phyloP scores from a whole-genome alignment of 495 filamentous ascomycete genomes.

The Penicillium psychrofluorescens region DNA sequence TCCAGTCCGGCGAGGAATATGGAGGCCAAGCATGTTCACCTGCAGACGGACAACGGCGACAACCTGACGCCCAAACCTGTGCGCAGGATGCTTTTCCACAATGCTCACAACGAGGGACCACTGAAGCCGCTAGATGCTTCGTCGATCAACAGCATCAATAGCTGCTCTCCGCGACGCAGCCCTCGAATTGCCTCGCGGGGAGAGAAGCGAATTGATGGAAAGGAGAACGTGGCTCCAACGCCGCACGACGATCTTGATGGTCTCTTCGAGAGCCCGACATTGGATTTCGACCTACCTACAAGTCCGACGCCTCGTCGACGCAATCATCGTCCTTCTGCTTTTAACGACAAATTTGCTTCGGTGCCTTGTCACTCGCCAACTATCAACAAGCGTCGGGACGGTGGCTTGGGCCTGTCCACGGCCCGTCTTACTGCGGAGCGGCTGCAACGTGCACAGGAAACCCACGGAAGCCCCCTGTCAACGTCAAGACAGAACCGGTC shows the following conservation, averaged over 20 bases:
- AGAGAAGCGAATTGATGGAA: slow-evolving; percentile 29
- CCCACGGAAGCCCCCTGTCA: slow-evolving; percentile 14
- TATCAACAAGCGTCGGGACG: slow-evolving; percentile 18
- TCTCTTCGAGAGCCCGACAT: slow-evolving; percentile 48
- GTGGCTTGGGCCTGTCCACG: slow-evolving; percentile 14
- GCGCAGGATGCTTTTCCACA: slow-evolving; percentile 72
- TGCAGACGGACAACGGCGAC: slow-evolving; percentile 32
- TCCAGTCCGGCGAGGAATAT: slow-evolving; percentile 62
- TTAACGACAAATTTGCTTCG: slow-evolving; percentile 40
- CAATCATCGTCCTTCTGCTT: slow-evolving; percentile 33
- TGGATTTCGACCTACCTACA: slow-evolving; percentile 43
- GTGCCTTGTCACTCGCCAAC: slow-evolving; percentile 30
- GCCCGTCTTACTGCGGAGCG: slow-evolving; percentile 29
- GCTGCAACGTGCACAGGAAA: slow-evolving; percentile 30
- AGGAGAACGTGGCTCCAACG: slow-evolving; percentile 41
- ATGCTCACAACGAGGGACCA: slow-evolving; percentile 46
- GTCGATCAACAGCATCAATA: slow-evolving; percentile 51
- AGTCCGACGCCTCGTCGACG: slow-evolving; percentile 55
- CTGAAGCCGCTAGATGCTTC: slow-evolving; percentile 54
- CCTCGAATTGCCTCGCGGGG: slow-evolving; percentile 28
- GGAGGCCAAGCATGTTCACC: slow-evolving; percentile 63
- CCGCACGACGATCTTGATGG: slow-evolving; percentile 45
- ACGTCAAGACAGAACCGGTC: slow-evolving; percentile 17
- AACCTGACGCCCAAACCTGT: slow-evolving; percentile 56
- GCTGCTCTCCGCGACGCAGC: slow-evolving; percentile 40